These are phyloP conservation scores for Pinus taeda DNA, from an alignment of 75 land plant species.

Conservation along the genomic window DNA sequence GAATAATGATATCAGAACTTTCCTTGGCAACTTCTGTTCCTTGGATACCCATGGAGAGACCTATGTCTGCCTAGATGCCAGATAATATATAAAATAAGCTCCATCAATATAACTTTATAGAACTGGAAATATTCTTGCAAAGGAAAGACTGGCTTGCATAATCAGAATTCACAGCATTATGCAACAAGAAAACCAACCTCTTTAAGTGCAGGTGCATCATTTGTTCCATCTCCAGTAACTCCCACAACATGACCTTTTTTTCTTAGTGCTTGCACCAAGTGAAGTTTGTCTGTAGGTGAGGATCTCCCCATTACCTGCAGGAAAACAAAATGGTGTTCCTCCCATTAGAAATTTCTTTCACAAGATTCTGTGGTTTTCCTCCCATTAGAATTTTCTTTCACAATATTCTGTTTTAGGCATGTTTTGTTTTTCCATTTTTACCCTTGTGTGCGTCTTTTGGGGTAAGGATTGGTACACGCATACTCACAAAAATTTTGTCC, in stretches of 20 bases:
- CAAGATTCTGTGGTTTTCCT: background rate
- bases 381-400: background rate
- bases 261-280: slow-evolving; percentile 77
- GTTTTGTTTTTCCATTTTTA: too few relatives aligned
- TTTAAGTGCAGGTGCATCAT: slow-evolving; percentile 98
- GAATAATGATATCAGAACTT: slow-evolving; percentile 90
- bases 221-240: slow-evolving; percentile 98
- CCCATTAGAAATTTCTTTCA: background rate
- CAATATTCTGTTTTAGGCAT: background rate
- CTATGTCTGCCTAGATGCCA: slow-evolving; percentile 84
- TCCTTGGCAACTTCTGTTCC: slow-evolving; percentile 99
- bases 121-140: background rate
- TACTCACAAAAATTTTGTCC: slow-evolving; percentile 37
- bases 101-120: slow-evolving; percentile 2
- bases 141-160: background rate
- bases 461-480: background rate
- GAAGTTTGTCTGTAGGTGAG: slow-evolving; percentile 94
- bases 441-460: too few relatives aligned
- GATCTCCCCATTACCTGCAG: slow-evolving; percentile 96
- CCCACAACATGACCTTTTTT: slow-evolving; percentile 90
- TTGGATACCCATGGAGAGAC: slow-evolving; percentile 96
- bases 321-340: background rate
- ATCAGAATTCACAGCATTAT: background rate
- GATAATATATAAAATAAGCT: slow-evolving; percentile 5
- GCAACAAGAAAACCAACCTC: slow-evolving; percentile 48